These are phyloP conservation scores for Monilinia fructicola DNA, from an alignment of 2,329 filamentous ascomycete species.

Conservation along the genomic window DNA sequence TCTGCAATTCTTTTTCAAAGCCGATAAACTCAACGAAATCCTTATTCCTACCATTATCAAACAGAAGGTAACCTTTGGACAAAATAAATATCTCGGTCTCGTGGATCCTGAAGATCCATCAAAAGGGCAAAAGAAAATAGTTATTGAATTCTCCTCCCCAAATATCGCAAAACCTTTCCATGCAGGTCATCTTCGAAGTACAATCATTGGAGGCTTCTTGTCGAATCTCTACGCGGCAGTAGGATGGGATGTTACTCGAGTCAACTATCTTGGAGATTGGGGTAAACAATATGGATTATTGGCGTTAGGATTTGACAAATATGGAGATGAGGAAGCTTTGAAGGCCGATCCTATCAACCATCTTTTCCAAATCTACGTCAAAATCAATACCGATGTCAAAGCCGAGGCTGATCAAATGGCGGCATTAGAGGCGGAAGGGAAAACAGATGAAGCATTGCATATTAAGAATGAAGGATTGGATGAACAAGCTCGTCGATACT, in stretches of 20 bases:
- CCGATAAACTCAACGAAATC: conserved; percentile 61
- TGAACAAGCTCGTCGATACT: conserved; percentile 72
- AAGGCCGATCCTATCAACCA: conserved; percentile 76
- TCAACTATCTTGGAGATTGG: conserved; percentile 81
- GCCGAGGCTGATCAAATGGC: conserved; percentile 67
- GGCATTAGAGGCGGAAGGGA: conserved; percentile 40
- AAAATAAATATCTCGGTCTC: conserved; percentile 59
- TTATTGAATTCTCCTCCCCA: conserved; percentile 81
- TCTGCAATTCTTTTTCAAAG: conserved; percentile 78
- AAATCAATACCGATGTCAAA: conserved; percentile 63
- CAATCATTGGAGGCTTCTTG: conserved; percentile 73
- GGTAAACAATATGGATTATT: conserved; percentile 70
- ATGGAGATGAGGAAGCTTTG: conserved; percentile 71
- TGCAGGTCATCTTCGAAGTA: conserved; percentile 71
- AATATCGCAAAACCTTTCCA: conserved; percentile 86
- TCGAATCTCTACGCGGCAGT: conserved; percentile 66
- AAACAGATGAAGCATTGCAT: conserved; percentile 49
- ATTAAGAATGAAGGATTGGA: conserved; percentile 61
- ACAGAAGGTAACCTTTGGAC: conserved; percentile 61
- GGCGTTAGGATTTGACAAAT: conserved; percentile 72
- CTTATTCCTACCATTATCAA: conserved; percentile 69
- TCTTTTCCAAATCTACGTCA: conserved; percentile 78
- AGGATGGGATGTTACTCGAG: conserved; percentile 68
- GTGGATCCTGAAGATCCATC: conserved; percentile 60
- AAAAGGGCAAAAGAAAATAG: conserved; percentile 50